phyloP scores from a whole-genome alignment of 768 basidiomycete genomes.

The Multifurca ochricompacta region DNA sequence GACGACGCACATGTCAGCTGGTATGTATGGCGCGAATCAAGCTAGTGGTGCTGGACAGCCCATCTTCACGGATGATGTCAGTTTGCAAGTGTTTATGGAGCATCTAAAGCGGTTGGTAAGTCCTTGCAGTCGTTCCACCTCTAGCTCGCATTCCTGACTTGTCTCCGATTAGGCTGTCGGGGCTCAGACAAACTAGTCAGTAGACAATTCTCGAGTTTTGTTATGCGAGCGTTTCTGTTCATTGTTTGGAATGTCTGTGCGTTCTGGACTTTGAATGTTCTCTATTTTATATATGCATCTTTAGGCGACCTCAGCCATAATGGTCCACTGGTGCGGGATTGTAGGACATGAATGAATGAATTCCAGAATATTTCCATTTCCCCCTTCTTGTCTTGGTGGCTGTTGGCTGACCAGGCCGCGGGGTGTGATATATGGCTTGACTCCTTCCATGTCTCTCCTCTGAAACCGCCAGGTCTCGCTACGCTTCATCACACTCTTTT shows the following conservation, averaged over 20 bases:
- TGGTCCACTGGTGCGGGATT: neutral
- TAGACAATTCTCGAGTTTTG: neutral
- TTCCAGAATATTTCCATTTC: constrained; percentile 6
- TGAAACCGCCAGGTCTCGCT: neutral
- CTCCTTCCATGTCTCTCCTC: neutral
- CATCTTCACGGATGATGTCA: constrained; percentile 98
- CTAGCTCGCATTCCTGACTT: neutral
- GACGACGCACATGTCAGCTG: constrained; percentile 91
- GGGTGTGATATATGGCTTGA: neutral
- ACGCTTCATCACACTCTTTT: neutral
- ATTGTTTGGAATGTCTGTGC: neutral
- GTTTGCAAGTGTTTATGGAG: constrained; percentile 96
- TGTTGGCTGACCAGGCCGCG: constrained; percentile 11
- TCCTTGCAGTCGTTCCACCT: constrained; percentile 5
- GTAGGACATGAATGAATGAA: constrained; percentile 15
- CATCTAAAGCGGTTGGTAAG: constrained; percentile 87
- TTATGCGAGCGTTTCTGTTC: constrained; percentile 4
- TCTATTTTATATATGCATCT: constrained; percentile 16
- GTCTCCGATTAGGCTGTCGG: constrained; percentile 17
- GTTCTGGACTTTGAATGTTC: constrained; percentile 9
- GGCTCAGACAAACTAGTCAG: constrained; percentile 21
- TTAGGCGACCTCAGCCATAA: constrained; percentile 7
- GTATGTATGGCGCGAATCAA: constrained; percentile 78
- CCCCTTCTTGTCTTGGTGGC: no score
- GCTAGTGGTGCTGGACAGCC: constrained; percentile 71